Conservation (phyloP, 306 rosid genomes). For the Quillaja saponaria region DNA sequence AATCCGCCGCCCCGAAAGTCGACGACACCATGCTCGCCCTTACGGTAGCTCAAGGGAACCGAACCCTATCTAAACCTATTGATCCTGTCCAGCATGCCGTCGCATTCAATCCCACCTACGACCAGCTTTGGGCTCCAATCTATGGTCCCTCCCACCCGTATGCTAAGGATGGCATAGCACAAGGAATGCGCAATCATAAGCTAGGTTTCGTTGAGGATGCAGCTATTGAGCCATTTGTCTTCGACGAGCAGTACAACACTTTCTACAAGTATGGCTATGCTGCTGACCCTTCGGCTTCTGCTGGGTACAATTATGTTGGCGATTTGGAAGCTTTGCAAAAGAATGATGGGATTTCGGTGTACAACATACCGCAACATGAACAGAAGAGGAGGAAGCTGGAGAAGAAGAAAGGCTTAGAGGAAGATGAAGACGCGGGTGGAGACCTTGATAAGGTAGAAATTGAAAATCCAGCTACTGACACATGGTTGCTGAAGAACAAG, state of each 20-base stretch:
- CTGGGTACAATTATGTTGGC: constrained; percentile 69
- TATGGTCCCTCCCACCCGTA: constrained; percentile 90
- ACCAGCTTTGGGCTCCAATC: constrained; percentile 94
- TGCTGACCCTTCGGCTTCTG: constrained; percentile 84
- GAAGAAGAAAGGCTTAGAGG: constrained; percentile 44
- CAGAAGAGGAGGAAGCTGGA: constrained; percentile 72
- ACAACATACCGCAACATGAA: constrained; percentile 74
- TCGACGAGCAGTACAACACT: constrained; percentile 94
- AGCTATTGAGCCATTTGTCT: constrained; percentile 71
- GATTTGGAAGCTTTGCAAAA: constrained; percentile 60
- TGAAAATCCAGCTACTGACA: constrained; percentile 71
- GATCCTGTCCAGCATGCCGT: constrained; percentile 79
- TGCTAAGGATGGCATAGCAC: constrained; percentile 89
- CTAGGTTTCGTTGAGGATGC: constrained; percentile 93
- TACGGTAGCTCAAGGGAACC: constrained; percentile 48
- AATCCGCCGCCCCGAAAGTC: constrained; percentile 77
- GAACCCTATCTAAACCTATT: constrained; percentile 50
- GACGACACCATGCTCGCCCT: constrained; percentile 93
- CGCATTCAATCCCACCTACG: constrained; percentile 81
- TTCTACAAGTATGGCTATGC: constrained; percentile 87
- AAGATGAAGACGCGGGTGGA: constrained; percentile 19
- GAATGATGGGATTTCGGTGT: constrained; percentile 73
- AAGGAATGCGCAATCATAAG: constrained; percentile 96
- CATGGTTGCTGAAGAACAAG: constrained; percentile 82
- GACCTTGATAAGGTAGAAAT: constrained; percentile 39